Base-by-base conservation (phyloP, 768 basidiomycete species). In the Piloderma croceum region DNA sequence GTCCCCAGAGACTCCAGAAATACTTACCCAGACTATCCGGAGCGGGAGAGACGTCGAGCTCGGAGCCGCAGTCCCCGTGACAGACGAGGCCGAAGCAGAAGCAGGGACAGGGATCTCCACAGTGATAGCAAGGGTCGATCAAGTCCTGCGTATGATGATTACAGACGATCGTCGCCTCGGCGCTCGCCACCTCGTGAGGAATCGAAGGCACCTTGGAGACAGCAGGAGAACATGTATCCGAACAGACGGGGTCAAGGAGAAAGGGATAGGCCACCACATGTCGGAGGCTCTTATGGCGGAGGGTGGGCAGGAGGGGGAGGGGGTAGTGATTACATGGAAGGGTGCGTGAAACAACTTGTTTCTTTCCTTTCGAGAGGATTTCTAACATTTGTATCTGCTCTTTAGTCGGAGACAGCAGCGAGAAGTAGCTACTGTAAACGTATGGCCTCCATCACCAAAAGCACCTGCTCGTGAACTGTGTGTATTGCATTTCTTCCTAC, bases 391-490 rank as follows among this genome's bases (percentile, higher is more conserved):
- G 24, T 39, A 17, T 43, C 42, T n/a, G 24, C 31, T 32, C 42
- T 38, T 1, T 44, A 91, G 89, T 50, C 89, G 90, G 23, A 70
- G 85, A 41, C 55, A 68, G 34, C 81, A 90, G 56, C 70, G 90
- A 35, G 78, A 78, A 49, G 67, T 50, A 4, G 74, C 63, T 7
- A 69, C 68, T 5, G 58, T 79, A 2, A 71, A 73, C 49, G 69
- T 89, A n/a, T 92, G 90, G 90, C 90, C 90, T 2, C 61, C 78
- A 3, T 91, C 90, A 3, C 90, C 90, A 0, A 83, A 81, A 47
- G 75, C 70, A 7, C 77, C 79, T 40, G 63, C 73, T 25, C 76
- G 85, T 25, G 59, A 62, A 34, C 47, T 76, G 77, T 85, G 61
- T 22, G 80, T 67, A 3, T 19, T 32, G 5, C 17, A 29, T 43